phyloP scores from a whole-genome alignment of 805 yeast species.

The Cyberlindnera bimundalis region DNA sequence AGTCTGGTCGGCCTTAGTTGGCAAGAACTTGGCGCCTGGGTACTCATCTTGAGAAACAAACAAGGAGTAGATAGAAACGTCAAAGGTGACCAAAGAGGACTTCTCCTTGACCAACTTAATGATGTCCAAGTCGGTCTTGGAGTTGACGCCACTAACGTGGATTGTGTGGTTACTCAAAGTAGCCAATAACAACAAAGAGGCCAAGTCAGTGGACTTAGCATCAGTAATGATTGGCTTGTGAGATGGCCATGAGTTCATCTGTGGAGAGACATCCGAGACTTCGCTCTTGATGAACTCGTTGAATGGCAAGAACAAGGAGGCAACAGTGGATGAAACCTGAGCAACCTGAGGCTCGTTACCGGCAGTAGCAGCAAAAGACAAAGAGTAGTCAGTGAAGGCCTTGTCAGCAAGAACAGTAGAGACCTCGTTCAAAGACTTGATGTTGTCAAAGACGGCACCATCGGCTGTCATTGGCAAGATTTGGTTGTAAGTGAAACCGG shows the following conservation, averaged over 20 bases:
- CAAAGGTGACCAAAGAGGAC: slow-evolving; percentile 82
- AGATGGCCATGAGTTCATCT: slow-evolving; percentile 80
- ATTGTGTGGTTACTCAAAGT: slow-evolving; percentile 80
- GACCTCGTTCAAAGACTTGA: slow-evolving; percentile 62
- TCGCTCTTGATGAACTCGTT: slow-evolving; percentile 60
- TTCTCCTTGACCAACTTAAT: slow-evolving; percentile 83
- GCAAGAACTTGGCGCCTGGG: slow-evolving; percentile 69
- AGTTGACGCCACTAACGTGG: slow-evolving; percentile 83
- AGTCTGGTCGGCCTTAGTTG: slow-evolving; percentile 75
- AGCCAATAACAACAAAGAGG: slow-evolving; percentile 87
- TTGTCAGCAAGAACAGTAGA: slow-evolving; percentile 46
- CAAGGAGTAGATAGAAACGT: slow-evolving; percentile 76
- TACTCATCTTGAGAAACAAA: slow-evolving; percentile 72
- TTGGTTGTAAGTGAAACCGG: slow-evolving; percentile 88
- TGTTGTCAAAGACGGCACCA: slow-evolving; percentile 64
- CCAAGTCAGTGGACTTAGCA: slow-evolving; percentile 87
- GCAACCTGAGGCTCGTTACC: slow-evolving; percentile 59
- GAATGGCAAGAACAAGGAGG: slow-evolving; percentile 79
- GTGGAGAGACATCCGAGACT: slow-evolving; percentile 75
- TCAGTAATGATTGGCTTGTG: slow-evolving; percentile 85
- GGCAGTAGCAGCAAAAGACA: slow-evolving; percentile 80
- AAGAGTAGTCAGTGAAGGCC: slow-evolving; percentile 77
- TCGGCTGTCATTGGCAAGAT: slow-evolving; percentile 67
- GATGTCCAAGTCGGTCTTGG: slow-evolving; percentile 76
- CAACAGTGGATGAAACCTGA: slow-evolving; percentile 62